Conservation (phyloP, 208 protist species). For the Crithidia acanthocephali region DNA sequence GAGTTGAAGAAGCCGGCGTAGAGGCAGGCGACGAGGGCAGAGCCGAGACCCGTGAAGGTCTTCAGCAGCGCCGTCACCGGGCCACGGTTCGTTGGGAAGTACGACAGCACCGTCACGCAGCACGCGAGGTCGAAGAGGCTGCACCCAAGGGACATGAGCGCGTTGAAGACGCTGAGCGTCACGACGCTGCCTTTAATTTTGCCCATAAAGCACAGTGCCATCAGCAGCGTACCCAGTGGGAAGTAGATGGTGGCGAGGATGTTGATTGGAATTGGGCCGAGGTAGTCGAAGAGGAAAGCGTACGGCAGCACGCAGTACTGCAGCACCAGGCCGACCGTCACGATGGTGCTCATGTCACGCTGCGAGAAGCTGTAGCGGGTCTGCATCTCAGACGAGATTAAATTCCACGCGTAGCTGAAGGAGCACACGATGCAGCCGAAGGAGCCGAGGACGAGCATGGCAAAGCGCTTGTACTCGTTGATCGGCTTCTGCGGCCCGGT, state of each 20-base stretch:
- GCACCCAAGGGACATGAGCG: slow-evolving; percentile 31
- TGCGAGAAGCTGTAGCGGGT: slow-evolving; percentile 47
- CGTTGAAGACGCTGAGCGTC: slow-evolving; percentile 39
- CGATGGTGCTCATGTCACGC: slow-evolving; percentile 63
- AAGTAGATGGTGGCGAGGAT: slow-evolving; percentile 37
- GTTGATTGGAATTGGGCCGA: slow-evolving; percentile 46
- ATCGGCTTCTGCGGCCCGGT: slow-evolving; percentile 30
- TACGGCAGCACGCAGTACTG: slow-evolving; percentile 48
- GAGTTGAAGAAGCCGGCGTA: slow-evolving; percentile 42
- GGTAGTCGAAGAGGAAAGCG: slow-evolving; percentile 55
- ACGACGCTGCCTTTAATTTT: slow-evolving; percentile 40
- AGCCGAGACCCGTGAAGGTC: slow-evolving; percentile 67
- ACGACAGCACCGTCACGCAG: slow-evolving; percentile 48
- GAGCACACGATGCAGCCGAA: slow-evolving; percentile 51
- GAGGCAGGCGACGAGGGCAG: slow-evolving; percentile 45
- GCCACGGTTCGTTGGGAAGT: slow-evolving; percentile 58
- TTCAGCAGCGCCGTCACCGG: slow-evolving; percentile 60
- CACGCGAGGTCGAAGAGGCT: slow-evolving; percentile 47
- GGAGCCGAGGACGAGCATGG: slow-evolving; percentile 36
- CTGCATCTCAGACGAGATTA: slow-evolving; percentile 46
- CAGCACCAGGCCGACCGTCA: slow-evolving; percentile 41
- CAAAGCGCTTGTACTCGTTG: slow-evolving; percentile 45
- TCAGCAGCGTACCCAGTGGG: slow-evolving; percentile 35
- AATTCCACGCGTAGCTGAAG: slow-evolving; percentile 55
- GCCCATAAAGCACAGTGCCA: slow-evolving; percentile 53